phyloP scores from a whole-genome alignment of 1,284 basidiomycete genomes.

The Ceratobasidium papillatum region DNA sequence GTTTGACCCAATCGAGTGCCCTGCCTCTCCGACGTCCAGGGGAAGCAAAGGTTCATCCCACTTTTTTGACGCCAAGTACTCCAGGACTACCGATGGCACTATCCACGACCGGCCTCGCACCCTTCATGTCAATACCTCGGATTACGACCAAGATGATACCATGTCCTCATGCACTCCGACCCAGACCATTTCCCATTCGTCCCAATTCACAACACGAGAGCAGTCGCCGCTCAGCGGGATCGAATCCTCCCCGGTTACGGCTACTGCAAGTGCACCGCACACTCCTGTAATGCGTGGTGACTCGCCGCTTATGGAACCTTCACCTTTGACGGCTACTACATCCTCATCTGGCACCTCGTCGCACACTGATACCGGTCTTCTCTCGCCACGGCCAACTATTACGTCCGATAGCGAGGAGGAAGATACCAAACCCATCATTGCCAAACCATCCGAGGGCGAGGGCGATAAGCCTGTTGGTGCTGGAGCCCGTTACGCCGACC shows the following conservation, averaged over 20 bases:
- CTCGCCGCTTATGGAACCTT: conserved; percentile 9
- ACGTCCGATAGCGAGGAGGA: conserved; percentile 8
- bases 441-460: conserved; percentile 9
- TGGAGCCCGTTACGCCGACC: conserved; percentile 14
- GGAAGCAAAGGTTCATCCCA: neutral
- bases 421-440: neutral
- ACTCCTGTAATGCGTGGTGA: neutral
- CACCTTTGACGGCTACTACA: conserved; percentile 9
- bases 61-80: neutral
- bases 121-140: neutral
- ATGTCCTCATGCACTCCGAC: conserved; percentile 37
- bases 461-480: neutral
- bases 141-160: conserved; percentile 18
- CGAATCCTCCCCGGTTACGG: conserved; percentile 1
- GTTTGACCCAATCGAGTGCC: neutral
- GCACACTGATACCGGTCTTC: neutral
- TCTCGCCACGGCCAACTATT: neutral
- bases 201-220: neutral
- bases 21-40: conserved; percentile 16
- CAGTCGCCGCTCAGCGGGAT: conserved; percentile 1
- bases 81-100: neutral
- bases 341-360: conserved; percentile 20
- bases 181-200: conserved; percentile 10
- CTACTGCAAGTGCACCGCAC: neutral
- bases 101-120: neutral